Evolutionary conservation across 1,139 yeast species (phyloP), one percentile per base, ranked within the genome.

Genomic region (Hansenula sp.): DNA sequence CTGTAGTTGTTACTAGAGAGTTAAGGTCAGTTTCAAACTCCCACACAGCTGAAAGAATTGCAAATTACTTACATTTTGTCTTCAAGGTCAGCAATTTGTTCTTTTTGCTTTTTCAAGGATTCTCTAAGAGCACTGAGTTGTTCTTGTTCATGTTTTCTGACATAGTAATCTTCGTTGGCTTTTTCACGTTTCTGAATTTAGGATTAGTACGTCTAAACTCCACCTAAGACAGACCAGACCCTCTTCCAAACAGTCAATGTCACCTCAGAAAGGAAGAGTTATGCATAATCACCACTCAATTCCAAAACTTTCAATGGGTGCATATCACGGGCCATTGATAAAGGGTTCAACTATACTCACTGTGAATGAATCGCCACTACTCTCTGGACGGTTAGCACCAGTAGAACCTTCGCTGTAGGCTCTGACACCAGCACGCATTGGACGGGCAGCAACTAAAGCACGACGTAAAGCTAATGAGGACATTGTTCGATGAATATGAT

Each of bases 91-190:
- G 43, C 42, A 42, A 55, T 41, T 41, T 50, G 68, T 47, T 73
- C 70, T 62, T 75, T 72, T 58, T 75, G 81, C 62, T 75, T 67
- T 61, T 75, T 70, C 54, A 76, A 62, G 54, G 76, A 71, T 59
- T 73, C 76, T 55, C 67, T 74, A 56, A 80, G 67, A 39, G 72
- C 71, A 50, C 71, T 73, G 55, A 82, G 67, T 66, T 77, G 78
- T 60, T 80, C 87, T 61, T 77, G 76, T 67, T 83, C 88, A 60
- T 75, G 76, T 58, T 78, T 76, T 59, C 66, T 74, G 61, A 82
- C 72, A 68, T 76, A 83, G 57, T 64, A 67, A 65, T 82, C 84
- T 69, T 83, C 90, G 57, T 75, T 76, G 48, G 88, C 88, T 68
- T 76, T 77, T 67, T 83, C 90, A 60, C 89, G 81, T 64, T 81